Base-by-base conservation (phyloP, 768 basidiomycete species). In the Suillus discolor region DNA sequence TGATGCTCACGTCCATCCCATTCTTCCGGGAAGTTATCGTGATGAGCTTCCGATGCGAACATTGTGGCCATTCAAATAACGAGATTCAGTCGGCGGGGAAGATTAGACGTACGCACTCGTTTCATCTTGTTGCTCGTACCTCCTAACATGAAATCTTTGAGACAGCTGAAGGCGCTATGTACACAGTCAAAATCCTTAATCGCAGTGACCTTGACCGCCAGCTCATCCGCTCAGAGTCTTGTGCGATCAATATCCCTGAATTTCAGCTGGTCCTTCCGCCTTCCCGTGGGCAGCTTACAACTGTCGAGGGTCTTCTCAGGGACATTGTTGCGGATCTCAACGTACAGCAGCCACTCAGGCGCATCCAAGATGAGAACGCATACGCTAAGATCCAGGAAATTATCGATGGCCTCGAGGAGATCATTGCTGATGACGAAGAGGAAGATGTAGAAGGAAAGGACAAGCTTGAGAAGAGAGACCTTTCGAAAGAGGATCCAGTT, bases 31-130 rank as follows among this genome's bases (percentile, higher is more conserved):
- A 99, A 76, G 89, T 99, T 63, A 92, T 99, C 68, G 87, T 99
- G 66, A 95, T 97, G 89, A 96, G 94, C 44, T 99, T 99, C 81
- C 85, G 90, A 64, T 99, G 97, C 75, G 94, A 97, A 65, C 89
- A 94, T 72, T 99, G 97, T 71, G 96, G 95, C 9, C 78, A 83
- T 68, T 76, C 83, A 44, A 99, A 99, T 78, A 99, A 97, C 74
- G 97, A 99, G 79, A 90, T 97, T 53, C 94, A 98, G 71, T 87
- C 93, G 6, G 97, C 97, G 0, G 92, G 93, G 7, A 75, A 83
- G 61, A 96, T 97, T 62, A 84, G 92, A 83, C 88, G 96, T 93
- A 71, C 70, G 90, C 80, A 7, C 31, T 39, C n/a, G 23, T 38
- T 39, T 28, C 62, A 20, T 36, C 6, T 57, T 9, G 45, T 23